These are phyloP conservation scores for Curvularia eragrostidis DNA, from an alignment of 2,329 filamentous ascomycete species.

Conservation along the genomic window DNA sequence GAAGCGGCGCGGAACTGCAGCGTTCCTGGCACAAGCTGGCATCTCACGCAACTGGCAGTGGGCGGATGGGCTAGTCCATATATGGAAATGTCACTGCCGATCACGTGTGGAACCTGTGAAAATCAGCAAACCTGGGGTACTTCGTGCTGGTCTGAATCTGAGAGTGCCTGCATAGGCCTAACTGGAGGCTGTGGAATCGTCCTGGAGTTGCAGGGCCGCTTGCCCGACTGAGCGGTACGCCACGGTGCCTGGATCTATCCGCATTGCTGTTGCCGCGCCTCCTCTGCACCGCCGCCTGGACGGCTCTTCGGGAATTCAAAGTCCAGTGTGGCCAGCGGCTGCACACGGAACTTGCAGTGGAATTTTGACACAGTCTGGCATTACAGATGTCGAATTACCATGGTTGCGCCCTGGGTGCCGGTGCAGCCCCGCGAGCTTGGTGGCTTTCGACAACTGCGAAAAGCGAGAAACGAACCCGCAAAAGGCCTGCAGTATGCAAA, in stretches of 20 bases:
- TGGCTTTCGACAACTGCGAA: background rate
- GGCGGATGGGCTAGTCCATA: constrained; percentile 1
- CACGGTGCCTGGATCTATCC: background rate
- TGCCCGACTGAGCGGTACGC: background rate
- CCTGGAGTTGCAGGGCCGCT: background rate
- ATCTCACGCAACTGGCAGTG: constrained; percentile 14
- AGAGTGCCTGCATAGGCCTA: constrained; percentile 1
- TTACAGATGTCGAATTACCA: background rate
- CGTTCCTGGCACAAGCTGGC: constrained; percentile 17
- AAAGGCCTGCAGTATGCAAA: background rate
- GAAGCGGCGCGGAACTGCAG: constrained; percentile 10
- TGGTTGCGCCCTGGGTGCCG: background rate
- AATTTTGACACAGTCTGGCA: background rate
- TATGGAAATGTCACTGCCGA: constrained; percentile 7
- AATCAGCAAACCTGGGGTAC: constrained; percentile 18
- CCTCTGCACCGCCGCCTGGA: background rate
- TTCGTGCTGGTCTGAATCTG: constrained; percentile 8
- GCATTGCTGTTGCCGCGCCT: background rate
- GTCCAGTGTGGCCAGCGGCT: background rate
- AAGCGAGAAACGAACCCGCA: background rate
- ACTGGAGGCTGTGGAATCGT: background rate
- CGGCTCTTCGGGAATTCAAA: background rate
- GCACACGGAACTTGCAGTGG: background rate
- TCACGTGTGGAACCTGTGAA: constrained; percentile 23
- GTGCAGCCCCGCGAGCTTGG: background rate